phyloP scores from a whole-genome alignment of 164 flowering plant genomes.

The Liriodendron chinense region DNA sequence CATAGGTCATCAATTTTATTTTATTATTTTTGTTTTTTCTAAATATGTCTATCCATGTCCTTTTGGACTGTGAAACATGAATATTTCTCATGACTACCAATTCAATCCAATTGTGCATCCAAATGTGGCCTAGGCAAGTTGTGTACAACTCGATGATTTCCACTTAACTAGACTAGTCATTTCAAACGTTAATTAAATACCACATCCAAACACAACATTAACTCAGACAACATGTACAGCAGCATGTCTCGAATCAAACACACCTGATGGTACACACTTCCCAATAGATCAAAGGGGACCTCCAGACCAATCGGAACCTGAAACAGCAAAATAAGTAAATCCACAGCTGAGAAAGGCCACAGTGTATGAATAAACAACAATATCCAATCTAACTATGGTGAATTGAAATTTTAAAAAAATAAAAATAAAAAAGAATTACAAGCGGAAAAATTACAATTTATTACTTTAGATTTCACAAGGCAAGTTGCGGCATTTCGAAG shows the following conservation, averaged over 20 bases:
- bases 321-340: slow-evolving; percentile 4
- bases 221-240: too few species aligned
- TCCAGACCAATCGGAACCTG: slow-evolving; percentile 73
- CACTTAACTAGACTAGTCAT: background rate
- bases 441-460: background rate
- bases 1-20: too few species aligned
- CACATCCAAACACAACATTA: background rate
- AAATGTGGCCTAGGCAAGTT: too few species aligned
- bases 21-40: too few species aligned
- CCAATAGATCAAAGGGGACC: slow-evolving; percentile 78
- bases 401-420: background rate
- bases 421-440: background rate
- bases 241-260: background rate
- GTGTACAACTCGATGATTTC: too few species aligned
- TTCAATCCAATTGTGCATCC: too few species aligned
- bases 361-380: background rate
- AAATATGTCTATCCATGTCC: too few species aligned
- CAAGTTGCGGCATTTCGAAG: slow-evolving; percentile 74
- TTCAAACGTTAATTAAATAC: too few species aligned
- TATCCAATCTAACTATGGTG: background rate
- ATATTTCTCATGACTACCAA: too few species aligned
- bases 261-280: slow-evolving; percentile 87
- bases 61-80: too few species aligned
- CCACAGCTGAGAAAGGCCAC: background rate
- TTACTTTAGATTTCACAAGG: slow-evolving; percentile 83